Evolutionary conservation across 768 basidiomycete genomes (phyloP).

Genomic region (Lactarius sp.): DNA sequence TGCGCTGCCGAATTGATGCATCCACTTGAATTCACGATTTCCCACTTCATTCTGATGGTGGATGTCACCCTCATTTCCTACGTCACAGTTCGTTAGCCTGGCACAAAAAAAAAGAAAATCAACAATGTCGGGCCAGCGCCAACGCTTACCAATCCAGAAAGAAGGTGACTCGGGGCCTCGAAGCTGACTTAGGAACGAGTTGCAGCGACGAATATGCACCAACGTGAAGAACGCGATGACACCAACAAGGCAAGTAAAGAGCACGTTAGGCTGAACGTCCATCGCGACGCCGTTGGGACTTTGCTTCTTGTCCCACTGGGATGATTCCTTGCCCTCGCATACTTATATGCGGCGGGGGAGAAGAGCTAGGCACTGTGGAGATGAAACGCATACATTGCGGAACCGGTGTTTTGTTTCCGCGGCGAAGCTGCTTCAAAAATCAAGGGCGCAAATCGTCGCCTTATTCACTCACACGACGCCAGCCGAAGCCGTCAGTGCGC

Average conservation of each 20-base stretch:
- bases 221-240: not conserved
- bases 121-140: not conserved
- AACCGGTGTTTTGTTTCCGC: too few relatives aligned
- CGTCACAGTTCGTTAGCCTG: not conserved
- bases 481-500: not conserved
- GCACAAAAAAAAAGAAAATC: not conserved
- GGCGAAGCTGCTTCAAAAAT: not conserved
- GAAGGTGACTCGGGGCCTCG: slow-evolving; percentile 1
- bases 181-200: slow-evolving; percentile 8
- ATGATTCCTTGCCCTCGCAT: not conserved
- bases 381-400: not conserved
- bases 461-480: not conserved
- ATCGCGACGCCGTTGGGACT: not conserved
- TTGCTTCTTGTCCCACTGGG: too few relatives aligned
- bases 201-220: not conserved
- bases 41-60: slow-evolving; percentile 28
- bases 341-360: not conserved
- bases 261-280: not conserved
- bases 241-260: not conserved
- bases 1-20: slow-evolving; percentile 15
- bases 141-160: slow-evolving; percentile 16
- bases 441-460: not conserved
- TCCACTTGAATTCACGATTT: slow-evolving; percentile 22
- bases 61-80: slow-evolving; percentile 29
- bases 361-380: not conserved